Conservation (phyloP, 1,139 yeast genomes). For the Wickerhamomyces sp. region DNA sequence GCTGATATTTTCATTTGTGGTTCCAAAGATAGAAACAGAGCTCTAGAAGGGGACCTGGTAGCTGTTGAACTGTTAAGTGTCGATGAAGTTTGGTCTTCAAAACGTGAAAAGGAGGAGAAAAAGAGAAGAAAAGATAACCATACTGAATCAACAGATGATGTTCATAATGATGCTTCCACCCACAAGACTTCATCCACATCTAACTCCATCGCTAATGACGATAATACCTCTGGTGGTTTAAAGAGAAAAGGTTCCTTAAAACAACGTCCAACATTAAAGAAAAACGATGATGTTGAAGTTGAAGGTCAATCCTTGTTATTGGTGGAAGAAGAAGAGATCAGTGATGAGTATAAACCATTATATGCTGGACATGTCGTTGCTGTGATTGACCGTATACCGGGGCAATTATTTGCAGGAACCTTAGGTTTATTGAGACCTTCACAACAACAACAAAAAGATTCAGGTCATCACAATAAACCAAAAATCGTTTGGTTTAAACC, state of each 20-base stretch:
- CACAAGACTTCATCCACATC: conserved; percentile 23
- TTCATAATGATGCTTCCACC: conserved; percentile 30
- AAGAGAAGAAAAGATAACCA: conserved; percentile 77
- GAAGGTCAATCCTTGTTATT: conserved; percentile 91
- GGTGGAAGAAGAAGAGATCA: conserved; percentile 93
- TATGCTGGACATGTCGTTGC: conserved; percentile 99
- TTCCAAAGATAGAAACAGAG: conserved; percentile 97
- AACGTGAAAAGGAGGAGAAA: conserved; percentile 94
- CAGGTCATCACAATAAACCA: conserved; percentile 50
- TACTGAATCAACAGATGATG: conserved; percentile 23
- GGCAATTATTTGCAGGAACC: conserved; percentile 92
- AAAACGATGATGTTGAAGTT: conserved; percentile 96
- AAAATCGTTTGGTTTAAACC: conserved; percentile 99
- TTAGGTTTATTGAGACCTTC: conserved; percentile 92
- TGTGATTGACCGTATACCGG: conserved; percentile 94
- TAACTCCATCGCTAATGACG: conserved; percentile 24
- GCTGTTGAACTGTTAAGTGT: conserved; percentile 93
- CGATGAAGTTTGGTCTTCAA: conserved; percentile 96
- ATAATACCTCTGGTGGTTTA: conserved; percentile 34
- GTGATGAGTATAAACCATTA: conserved; percentile 87
- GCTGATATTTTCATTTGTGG: conserved; percentile 98
- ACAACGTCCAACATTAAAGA: conserved; percentile 97
- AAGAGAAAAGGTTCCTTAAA: conserved; percentile 87
- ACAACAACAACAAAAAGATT: conserved; percentile 75
- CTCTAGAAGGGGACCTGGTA: conserved; percentile 92